These are phyloP conservation scores for Umbelopsis sp. DNA, from an alignment of 192 early-diverging fungal species.

Conservation along the genomic window DNA sequence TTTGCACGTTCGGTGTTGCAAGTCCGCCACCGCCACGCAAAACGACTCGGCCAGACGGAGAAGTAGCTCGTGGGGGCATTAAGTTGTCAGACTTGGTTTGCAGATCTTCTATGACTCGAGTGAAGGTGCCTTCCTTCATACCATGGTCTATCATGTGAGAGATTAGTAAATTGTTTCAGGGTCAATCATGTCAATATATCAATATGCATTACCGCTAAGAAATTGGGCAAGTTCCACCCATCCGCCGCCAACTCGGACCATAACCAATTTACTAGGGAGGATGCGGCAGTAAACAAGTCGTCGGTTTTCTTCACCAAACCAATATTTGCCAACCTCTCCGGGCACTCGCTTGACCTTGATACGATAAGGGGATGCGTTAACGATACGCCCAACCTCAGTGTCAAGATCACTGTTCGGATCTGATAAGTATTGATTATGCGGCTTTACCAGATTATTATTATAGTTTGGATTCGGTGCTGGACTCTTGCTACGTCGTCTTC, in stretches of 20 bases:
- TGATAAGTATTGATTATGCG: conserved; percentile 42
- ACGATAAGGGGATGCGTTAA: conserved; percentile 56
- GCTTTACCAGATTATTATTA: conserved; percentile 22
- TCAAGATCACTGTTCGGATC: conserved; percentile 62
- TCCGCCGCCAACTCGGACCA: conserved; percentile 71
- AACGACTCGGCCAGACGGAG: conserved; percentile 30
- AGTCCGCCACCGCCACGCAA: conserved; percentile 28
- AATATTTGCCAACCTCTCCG: conserved; percentile 63
- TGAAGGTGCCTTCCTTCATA: conserved; percentile 29
- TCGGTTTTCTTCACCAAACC: conserved; percentile 68
- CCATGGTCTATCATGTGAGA: conserved; percentile 28
- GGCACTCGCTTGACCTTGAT: conserved; percentile 50
- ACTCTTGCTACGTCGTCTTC: background rate
- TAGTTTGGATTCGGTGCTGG: conserved; percentile 4
- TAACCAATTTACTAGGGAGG: conserved; percentile 59
- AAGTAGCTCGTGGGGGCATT: conserved; percentile 18
- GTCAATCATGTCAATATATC: too few relatives aligned
- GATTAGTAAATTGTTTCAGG: too few relatives aligned
- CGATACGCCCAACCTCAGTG: conserved; percentile 60
- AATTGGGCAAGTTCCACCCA: conserved; percentile 66
- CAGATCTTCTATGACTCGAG: conserved; percentile 4
- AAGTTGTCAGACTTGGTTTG: conserved; percentile 9
- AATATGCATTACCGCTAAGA: background rate
- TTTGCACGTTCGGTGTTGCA: background rate
- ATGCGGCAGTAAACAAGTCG: conserved; percentile 66